phyloP scores from a whole-genome alignment of 345 rosid species.

The Brassica cretica region DNA sequence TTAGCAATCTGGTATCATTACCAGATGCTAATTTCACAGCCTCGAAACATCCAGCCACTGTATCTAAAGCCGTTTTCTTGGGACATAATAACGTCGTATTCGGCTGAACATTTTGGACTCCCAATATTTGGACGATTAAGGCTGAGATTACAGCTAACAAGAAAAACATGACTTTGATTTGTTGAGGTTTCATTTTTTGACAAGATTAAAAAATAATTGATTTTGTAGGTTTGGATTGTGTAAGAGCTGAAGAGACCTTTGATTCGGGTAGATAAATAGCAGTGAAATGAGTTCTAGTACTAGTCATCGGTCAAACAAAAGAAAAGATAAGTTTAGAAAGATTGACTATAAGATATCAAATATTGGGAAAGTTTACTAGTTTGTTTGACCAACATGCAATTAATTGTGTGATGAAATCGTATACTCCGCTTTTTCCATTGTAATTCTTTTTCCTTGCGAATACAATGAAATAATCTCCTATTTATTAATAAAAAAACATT shows the following conservation, averaged over 20 bases:
- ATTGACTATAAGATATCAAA: not conserved
- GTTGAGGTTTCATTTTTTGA: not conserved
- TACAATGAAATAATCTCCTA: too few relatives aligned
- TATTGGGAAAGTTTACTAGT: not conserved
- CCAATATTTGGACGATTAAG: not conserved
- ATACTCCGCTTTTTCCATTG: not conserved
- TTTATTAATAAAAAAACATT: too few relatives aligned
- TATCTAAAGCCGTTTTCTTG: not conserved
- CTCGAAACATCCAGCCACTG: not conserved
- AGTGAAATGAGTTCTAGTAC: not conserved
- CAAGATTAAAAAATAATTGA: not conserved
- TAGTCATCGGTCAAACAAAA: not conserved
- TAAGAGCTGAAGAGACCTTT: not conserved
- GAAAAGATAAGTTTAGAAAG: not conserved
- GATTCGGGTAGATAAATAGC: not conserved
- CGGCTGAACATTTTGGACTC: not conserved
- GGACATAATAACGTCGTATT: not conserved
- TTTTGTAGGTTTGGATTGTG: not conserved
- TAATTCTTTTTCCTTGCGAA: too few relatives aligned
- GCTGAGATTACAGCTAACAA: not conserved
- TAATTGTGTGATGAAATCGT: not conserved
- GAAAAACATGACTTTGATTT: not conserved
- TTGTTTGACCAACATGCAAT: not conserved
- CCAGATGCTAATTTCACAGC: not conserved
- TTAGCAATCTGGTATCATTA: not conserved